Evolutionary conservation across 1,139 yeast genomes (phyloP), one percentile per base, ranked within the genome.

Genomic region (Suhomyces bribrorum): DNA sequence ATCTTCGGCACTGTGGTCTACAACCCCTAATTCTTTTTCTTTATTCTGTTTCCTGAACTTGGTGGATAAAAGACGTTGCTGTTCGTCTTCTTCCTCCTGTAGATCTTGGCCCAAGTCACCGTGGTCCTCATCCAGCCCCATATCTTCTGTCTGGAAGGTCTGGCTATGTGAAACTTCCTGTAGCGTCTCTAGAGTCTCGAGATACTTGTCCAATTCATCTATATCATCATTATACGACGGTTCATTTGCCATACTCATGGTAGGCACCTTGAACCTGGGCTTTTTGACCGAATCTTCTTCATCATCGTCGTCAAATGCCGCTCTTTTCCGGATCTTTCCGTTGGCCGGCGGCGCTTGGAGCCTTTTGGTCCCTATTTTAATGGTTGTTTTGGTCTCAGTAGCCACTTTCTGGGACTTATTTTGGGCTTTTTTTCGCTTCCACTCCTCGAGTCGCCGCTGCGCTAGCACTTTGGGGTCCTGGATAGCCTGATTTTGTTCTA

Each of bases 1-100:
- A 7, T 69, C 58, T 34, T 78, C 59, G 42, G 59, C 47, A 32
- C 75, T 45, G 59, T 82, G 80, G 46, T 80, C 77, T 40, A 71
- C 48, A 0, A 33, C 45, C n/a, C 50, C 50, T 14, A 71, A 50
- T 23, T 59, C 61, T 41, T 70, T 71, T 16, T 64, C 69, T 27
- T 61, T 61, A 34, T 64, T 66, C 32, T 61, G 66, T 38, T 64
- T 67, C 28, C 57, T 54, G 14, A 70, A 48, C 39, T 56, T 60
- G 9, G 54, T 41, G 5, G 58, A 48, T 7, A 68, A 46, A 3
- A 64, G 31, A 26, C 54, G 50, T 37, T 61, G 58, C 31, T 57
- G 55, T 25, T 47, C 52, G 11, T 53, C 55, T 8, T 57, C 62
- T 20, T 53, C 56, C 14, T 51, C 53, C 14, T 32, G n/a, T 5